phyloP scores from a whole-genome alignment of 768 basidiomycete genomes.

The Lactarius sp. region DNA sequence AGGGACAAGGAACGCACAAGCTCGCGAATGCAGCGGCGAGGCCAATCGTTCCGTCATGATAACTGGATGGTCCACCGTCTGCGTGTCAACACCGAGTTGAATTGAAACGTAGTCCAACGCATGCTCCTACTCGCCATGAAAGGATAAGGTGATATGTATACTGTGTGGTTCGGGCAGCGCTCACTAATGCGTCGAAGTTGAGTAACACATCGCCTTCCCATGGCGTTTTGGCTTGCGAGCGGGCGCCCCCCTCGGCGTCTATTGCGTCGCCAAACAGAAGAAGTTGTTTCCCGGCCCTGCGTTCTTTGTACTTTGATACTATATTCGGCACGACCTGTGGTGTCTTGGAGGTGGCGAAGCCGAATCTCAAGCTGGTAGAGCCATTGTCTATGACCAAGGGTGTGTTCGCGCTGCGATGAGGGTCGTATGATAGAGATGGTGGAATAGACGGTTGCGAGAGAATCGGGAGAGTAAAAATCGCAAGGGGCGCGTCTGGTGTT shows the following conservation, averaged over 20 bases:
- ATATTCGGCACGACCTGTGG: conserved; percentile 67
- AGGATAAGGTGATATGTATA: background rate
- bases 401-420: conserved; percentile 32
- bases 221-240: conserved; percentile 70
- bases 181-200: conserved; percentile 89
- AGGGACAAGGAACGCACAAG: conserved; percentile 49
- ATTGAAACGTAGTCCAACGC: conserved; percentile 90
- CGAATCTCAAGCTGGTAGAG: conserved; percentile 75
- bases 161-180: conserved; percentile 30
- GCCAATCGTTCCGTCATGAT: conserved; percentile 91
- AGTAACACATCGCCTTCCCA: conserved; percentile 94
- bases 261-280: conserved; percentile 85
- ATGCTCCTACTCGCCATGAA: conserved; percentile 63
- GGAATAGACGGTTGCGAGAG: conserved; percentile 17
- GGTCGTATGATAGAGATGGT: conserved; percentile 10
- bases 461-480: conserved; percentile 11
- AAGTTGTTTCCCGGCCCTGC: conserved; percentile 76
- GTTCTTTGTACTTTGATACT: conserved; percentile 84
- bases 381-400: conserved; percentile 91
- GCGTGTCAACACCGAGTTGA: conserved; percentile 74
- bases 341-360: conserved; percentile 58
- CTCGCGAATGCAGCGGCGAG: conserved; percentile 84
- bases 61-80: conserved; percentile 77
- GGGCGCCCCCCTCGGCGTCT: conserved; percentile 80
- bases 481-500: conserved; percentile 6